phyloP scores from a whole-genome alignment of 2,329 filamentous ascomycete genomes.

The Botrytis byssoidea region DNA sequence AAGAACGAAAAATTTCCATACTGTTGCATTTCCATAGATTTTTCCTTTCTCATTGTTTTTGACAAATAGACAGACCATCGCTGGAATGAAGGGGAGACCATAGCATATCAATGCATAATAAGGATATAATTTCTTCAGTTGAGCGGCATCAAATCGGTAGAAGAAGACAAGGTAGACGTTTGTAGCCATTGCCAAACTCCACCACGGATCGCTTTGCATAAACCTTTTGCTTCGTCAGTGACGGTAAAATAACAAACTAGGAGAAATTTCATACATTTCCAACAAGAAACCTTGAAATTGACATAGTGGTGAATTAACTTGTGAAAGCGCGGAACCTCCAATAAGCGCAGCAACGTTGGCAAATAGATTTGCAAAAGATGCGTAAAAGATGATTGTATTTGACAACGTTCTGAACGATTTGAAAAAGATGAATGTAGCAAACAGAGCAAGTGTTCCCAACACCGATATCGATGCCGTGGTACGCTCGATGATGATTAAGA shows the following conservation, averaged over 20 bases:
- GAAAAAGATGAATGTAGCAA: slow-evolving; percentile 67
- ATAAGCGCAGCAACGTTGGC: slow-evolving; percentile 58
- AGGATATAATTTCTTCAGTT: slow-evolving; percentile 53
- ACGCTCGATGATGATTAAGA: slow-evolving; percentile 64
- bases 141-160: slow-evolving; percentile 49
- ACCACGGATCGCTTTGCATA: slow-evolving; percentile 52
- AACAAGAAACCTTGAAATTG: slow-evolving; percentile 79
- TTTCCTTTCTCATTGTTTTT: slow-evolving; percentile 38
- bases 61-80: slow-evolving; percentile 54
- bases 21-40: slow-evolving; percentile 42
- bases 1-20: slow-evolving; percentile 18
- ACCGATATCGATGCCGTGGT: slow-evolving; percentile 69
- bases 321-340: slow-evolving; percentile 45
- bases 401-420: slow-evolving; percentile 75
- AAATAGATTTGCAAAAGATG: slow-evolving; percentile 59
- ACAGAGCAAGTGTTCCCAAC: slow-evolving; percentile 67
- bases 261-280: slow-evolving; percentile 68
- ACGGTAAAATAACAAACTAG: slow-evolving; percentile 22
- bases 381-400: slow-evolving; percentile 64
- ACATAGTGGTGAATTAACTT: slow-evolving; percentile 43
- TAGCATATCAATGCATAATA: slow-evolving; percentile 56
- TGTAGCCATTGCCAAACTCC: slow-evolving; percentile 58
- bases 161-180: slow-evolving; percentile 64
- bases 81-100: slow-evolving; percentile 53
- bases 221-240: slow-evolving; percentile 59